Evolutionary conservation across 1,139 yeast species (phyloP), one percentile per base, ranked within the genome.

Genomic region (Kodamaea fungicola): DNA sequence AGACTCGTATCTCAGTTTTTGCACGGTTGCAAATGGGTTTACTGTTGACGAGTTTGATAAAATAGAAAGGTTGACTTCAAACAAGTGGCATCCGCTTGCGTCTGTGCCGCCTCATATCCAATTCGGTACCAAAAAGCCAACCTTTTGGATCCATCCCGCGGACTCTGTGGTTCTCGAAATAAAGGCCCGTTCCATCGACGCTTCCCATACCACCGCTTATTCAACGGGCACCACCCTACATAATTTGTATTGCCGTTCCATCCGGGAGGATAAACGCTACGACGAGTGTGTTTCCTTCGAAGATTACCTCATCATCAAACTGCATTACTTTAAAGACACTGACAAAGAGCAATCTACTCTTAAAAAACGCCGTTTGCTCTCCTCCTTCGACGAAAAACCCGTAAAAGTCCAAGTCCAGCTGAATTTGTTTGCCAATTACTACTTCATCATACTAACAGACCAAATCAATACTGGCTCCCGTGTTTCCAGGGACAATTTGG

Each of bases 11-110:
- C 55, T 76, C 45, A 77, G 94, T 12, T 83, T 92, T 44, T 84
- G 95, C 49, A 74, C 77, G 28, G 87, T 89, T 28, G 94, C 95
- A 0, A 89, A 90, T 52, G 97, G 97, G 0, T 78, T 92, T 46
- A 76, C 86, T 7, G 60, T 64, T 4, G 74, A 70, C 1, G 92
- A 84, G 40, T 81, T 72, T 44, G 74, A 74, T 28, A 68, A 67
- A 37, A 81, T 92, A 27, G 77, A 76, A 31, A 65, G 78, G 19
- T 42, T 66, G 8, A 79, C 95, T 0, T 61, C 68, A 28, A 80
- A 78, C 1, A 73, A 76, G 43, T 87, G 95, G 95, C 65, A 64
- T 5, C 59, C 66, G 26, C 66, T 64, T 38, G 61, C 64, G 16
- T 68, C 74, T 2, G 73, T 73, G 0, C 76, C 80, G 0, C 33